Evolutionary conservation across 1,139 yeast species (phyloP).

Genomic region (Saccharomyces hybrid): DNA sequence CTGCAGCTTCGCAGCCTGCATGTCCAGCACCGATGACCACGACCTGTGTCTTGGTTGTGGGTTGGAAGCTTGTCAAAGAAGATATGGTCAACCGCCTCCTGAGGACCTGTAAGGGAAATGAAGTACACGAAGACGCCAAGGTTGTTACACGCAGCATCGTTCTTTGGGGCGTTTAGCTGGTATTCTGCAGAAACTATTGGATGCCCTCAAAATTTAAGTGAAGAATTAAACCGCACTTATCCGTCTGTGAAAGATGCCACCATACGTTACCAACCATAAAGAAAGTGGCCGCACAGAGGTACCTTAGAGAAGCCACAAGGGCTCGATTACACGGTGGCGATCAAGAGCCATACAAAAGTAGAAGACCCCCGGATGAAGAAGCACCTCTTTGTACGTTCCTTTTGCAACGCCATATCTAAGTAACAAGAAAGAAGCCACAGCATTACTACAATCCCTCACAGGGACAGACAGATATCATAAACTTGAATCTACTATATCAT

Average conservation of each 20-base stretch:
- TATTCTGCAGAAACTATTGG: not conserved
- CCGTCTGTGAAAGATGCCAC: not conserved
- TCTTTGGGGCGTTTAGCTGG: not conserved
- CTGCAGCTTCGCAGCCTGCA: slow-evolving; percentile 97
- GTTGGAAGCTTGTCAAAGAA: slow-evolving; percentile 32
- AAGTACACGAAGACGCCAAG: too few species aligned
- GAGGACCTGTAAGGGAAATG: not conserved
- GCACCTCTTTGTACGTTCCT: not conserved
- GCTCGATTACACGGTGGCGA: not conserved
- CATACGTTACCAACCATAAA: not conserved
- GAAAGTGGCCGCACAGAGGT: not conserved
- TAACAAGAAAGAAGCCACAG: not conserved
- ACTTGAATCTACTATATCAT: not conserved
- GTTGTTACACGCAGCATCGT: not conserved
- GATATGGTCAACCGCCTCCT: not conserved
- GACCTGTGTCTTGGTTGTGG: slow-evolving; percentile 44
- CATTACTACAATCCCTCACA: not conserved
- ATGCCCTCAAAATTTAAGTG: not conserved
- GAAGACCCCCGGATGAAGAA: not conserved
- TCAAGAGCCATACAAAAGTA: not conserved
- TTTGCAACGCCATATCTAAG: not conserved
- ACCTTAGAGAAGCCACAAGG: not conserved
- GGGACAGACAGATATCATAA: not conserved
- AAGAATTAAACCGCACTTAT: not conserved
- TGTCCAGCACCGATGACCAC: slow-evolving; percentile 97